Percentiles rank a stretch among this genome's conserved stretches.
Conservation (phyloP, 805 yeast genomes). For the Myxozyma geophila region DNA sequence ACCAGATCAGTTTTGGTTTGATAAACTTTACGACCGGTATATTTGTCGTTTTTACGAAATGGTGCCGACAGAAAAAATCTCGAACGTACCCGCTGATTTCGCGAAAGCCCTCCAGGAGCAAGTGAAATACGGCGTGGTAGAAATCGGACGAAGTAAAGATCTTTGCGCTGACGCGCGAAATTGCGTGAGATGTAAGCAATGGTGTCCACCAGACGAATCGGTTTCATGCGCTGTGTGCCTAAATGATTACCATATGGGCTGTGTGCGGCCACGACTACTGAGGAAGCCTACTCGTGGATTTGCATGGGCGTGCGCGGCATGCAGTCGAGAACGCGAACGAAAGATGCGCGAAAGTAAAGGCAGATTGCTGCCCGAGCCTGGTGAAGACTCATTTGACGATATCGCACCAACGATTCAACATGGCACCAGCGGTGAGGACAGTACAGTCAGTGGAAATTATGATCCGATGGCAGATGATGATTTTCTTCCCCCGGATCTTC, state of each 20-base stretch:
- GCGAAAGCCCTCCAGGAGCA: constrained; percentile 66
- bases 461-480: constrained; percentile 13
- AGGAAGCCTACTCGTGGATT: constrained; percentile 84
- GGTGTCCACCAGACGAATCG: constrained; percentile 78
- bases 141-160: constrained; percentile 66
- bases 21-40: constrained; percentile 81
- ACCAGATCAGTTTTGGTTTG: constrained; percentile 82
- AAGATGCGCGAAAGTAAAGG: constrained; percentile 48
- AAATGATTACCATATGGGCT: constrained; percentile 72
- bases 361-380: constrained; percentile 25
- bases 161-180: constrained; percentile 65
- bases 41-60: constrained; percentile 83
- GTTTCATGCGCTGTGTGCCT: constrained; percentile 81
- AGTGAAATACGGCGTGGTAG: constrained; percentile 75
- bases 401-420: not conserved
- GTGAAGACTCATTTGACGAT: constrained; percentile 21
- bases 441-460: not conserved
- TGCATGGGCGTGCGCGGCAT: constrained; percentile 85
- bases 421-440: constrained; percentile 3
- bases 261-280: constrained; percentile 81
- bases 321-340: constrained; percentile 65
- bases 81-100: constrained; percentile 62
- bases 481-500: constrained; percentile 11
- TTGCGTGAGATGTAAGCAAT: constrained; percentile 78
- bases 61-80: constrained; percentile 62